Conservation (phyloP, 2,329 filamentous ascomycete species). For the Scopulariopsis brevicaulis region DNA sequence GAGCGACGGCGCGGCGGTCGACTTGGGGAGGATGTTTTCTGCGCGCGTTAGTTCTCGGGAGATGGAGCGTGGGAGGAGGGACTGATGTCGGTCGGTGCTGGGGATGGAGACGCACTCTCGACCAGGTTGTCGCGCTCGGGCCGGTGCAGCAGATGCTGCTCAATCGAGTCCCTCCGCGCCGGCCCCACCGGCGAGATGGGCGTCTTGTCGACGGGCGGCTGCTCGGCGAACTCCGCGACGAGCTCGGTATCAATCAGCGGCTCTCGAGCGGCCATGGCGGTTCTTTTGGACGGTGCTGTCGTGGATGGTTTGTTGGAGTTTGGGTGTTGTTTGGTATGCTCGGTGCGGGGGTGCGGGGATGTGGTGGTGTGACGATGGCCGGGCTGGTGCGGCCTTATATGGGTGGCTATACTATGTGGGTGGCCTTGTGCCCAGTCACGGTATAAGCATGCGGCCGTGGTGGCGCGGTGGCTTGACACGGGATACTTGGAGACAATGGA, state of each 20-base stretch:
- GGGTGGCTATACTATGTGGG: background rate
- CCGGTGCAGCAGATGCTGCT: conserved; percentile 61
- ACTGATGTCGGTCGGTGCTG: background rate
- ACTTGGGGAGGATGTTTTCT: conserved; percentile 82
- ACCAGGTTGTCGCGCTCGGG: conserved; percentile 68
- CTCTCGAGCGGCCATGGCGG: background rate
- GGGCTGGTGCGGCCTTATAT: background rate
- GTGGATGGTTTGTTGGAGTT: background rate
- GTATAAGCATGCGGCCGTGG: background rate
- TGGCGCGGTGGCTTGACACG: background rate
- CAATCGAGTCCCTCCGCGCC: conserved; percentile 56
- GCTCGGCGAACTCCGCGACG: background rate
- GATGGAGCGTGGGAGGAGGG: background rate
- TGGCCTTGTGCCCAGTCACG: background rate
- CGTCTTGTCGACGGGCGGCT: conserved; percentile 31
- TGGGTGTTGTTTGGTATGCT: background rate
- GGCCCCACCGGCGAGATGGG: conserved; percentile 35
- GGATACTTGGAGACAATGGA: background rate
- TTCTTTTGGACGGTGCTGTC: background rate
- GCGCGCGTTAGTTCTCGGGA: conserved; percentile 6
- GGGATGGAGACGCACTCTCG: conserved; percentile 27
- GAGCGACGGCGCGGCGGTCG: conserved; percentile 65
- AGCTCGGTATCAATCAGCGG: background rate
- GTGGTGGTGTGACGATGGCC: background rate
- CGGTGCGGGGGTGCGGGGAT: background rate